Percentiles rank a stretch among this genome's conserved stretches.
Evolutionary conservation across 176 grass and related monocot species (phyloP).

Genomic region (Oryza glumipatula): DNA sequence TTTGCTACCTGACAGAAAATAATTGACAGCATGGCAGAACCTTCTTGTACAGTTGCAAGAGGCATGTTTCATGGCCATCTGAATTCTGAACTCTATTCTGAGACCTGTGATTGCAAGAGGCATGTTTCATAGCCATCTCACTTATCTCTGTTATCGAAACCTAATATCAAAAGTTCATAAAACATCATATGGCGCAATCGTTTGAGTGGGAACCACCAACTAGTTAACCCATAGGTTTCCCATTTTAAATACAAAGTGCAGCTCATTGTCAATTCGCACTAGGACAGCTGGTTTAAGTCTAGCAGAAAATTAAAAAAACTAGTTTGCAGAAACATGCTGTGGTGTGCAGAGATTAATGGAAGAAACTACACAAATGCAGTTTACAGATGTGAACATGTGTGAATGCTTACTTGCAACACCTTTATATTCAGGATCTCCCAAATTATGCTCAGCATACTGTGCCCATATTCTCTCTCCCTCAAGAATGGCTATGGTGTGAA

Average conservation of each 20-base stretch:
- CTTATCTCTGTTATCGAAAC: neutral
- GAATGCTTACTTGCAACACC: conserved; percentile 40
- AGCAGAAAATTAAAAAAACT: conserved; percentile 22
- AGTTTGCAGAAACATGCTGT: neutral
- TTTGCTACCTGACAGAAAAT: neutral
- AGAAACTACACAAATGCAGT: neutral
- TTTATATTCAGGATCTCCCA: conserved; percentile 81
- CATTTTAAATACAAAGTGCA: neutral
- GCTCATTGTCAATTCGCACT: neutral
- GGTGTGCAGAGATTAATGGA: conserved; percentile 29
- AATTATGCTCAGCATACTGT: conserved; percentile 99
- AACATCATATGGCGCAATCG: neutral
- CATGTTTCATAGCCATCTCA: neutral
- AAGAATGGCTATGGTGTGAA: conserved; percentile 99
- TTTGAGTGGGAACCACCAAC: neutral
- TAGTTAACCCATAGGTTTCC: neutral
- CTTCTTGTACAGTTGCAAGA: conserved; percentile 4
- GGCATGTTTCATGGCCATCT: neutral
- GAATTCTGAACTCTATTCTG: conserved; percentile 1
- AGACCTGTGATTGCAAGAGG: neutral
- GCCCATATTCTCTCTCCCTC: conserved; percentile 97
- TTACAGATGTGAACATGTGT: conserved; percentile 24
- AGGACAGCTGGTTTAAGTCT: neutral
- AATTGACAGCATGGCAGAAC: neutral
- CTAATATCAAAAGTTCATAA: conserved; percentile 6